A percentile compares a stretch with the other conserved stretches of the same genome.
These are phyloP conservation scores for Clavispora asparagi DNA, from an alignment of 805 yeast genomes.

Conservation along the genomic window DNA sequence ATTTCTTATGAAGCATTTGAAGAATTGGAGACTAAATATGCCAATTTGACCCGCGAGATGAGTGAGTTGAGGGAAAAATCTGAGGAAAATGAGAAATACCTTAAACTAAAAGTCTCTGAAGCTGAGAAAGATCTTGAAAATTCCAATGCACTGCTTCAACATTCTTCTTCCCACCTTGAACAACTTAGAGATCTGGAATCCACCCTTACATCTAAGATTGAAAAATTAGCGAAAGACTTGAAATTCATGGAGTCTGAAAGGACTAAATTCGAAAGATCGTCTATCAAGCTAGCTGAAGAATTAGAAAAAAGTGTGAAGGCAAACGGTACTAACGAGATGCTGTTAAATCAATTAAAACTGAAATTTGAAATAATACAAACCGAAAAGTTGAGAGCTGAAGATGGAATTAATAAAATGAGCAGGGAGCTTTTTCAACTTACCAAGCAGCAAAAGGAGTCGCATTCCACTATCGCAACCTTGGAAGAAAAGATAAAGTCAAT, in stretches of 20 bases:
- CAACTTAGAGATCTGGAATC: slow-evolving; percentile 18
- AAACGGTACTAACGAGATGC: slow-evolving; percentile 19
- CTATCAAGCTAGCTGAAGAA: slow-evolving; percentile 25
- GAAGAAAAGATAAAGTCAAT: slow-evolving; percentile 36
- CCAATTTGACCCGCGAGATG: slow-evolving; percentile 20
- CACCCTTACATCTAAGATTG: slow-evolving; percentile 16
- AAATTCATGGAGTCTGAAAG: slow-evolving; percentile 26
- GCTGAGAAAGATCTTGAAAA: slow-evolving; percentile 14
- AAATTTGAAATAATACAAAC: slow-evolving; percentile 29
- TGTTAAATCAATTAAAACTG: slow-evolving; percentile 22
- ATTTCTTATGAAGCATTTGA: slow-evolving; percentile 60
- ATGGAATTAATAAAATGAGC: slow-evolving; percentile 87
- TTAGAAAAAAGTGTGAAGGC: slow-evolving; percentile 27
- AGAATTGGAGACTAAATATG: slow-evolving; percentile 35
- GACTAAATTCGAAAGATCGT: slow-evolving; percentile 23
- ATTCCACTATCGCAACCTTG: slow-evolving; percentile 34
- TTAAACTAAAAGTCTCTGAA: slow-evolving; percentile 14
- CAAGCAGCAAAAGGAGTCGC: slow-evolving; percentile 51
- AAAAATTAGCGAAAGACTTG: slow-evolving; percentile 17
- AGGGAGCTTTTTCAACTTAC: slow-evolving; percentile 69
- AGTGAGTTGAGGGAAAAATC: slow-evolving; percentile 18
- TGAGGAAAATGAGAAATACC: slow-evolving; percentile 13
- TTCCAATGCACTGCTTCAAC: slow-evolving; percentile 16
- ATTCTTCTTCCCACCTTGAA: slow-evolving; percentile 13
- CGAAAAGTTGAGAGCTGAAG: slow-evolving; percentile 65